These are phyloP conservation scores for Pseudomicrostroma phylloplanum DNA, from an alignment of 1,284 basidiomycete species.

Conservation along the genomic window DNA sequence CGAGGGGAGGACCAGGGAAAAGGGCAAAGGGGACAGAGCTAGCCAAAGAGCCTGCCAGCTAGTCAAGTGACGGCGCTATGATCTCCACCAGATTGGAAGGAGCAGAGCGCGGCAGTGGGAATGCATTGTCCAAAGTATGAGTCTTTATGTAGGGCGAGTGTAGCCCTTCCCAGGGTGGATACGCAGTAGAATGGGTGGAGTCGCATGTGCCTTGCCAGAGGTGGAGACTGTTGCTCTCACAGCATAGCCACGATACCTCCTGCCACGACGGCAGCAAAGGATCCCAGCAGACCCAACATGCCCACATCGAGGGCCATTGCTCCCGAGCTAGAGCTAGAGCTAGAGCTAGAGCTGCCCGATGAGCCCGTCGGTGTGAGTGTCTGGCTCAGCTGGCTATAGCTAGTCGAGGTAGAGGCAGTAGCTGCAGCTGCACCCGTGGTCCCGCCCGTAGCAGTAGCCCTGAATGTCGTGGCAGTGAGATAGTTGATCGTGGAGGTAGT, in stretches of 20 bases:
- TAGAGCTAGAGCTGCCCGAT: background rate
- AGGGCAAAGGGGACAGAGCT: no score
- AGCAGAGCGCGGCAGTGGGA: no score
- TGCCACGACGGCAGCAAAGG: background rate
- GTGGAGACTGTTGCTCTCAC: no score
- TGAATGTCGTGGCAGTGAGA: background rate
- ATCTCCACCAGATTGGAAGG: no score
- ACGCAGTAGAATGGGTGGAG: no score
- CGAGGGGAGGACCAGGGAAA: no score
- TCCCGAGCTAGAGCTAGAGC: background rate
- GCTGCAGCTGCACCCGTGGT: background rate
- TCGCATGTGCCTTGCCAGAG: no score
- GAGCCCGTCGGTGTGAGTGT: background rate
- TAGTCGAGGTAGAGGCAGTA: background rate
- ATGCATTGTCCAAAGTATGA: no score
- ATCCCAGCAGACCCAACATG: background rate
- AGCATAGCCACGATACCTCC: background rate
- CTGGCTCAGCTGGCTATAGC: constrained; percentile 5
- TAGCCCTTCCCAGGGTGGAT: no score
- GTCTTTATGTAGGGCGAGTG: no score
- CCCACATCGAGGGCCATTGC: background rate
- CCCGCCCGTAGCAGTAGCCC: background rate
- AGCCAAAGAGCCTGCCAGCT: no score
- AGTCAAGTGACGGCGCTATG: no score
- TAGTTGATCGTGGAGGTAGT: background rate